A percentile compares a stretch with the other conserved stretches of the same genome.
phyloP scores from a whole-genome alignment of 768 basidiomycete species.

The Rhodosporidiobolus sp. region DNA sequence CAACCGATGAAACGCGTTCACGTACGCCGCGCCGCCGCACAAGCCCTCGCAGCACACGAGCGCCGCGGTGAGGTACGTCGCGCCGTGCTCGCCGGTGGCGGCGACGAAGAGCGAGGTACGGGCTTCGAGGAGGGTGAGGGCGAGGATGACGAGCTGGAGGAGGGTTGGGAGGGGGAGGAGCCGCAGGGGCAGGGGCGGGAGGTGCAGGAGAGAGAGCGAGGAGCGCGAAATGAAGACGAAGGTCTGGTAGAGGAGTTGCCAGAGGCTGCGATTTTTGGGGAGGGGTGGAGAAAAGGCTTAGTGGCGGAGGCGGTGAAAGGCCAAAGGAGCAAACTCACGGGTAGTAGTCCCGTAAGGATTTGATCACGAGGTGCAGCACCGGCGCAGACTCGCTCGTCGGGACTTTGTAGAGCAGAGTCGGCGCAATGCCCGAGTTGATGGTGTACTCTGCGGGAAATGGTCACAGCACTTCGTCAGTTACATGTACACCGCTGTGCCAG shows the following conservation, averaged over 20 bases:
- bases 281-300: not conserved
- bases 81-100: conserved; percentile 49
- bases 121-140: conserved; percentile 9
- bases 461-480: not conserved
- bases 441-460: conserved; percentile 63
- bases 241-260: conserved; percentile 73
- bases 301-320: no score
- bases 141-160: conserved; percentile 31
- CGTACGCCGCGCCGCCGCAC: conserved; percentile 88
- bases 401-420: conserved; percentile 82
- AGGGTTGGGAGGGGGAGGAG: conserved; percentile 69
- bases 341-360: conserved; percentile 85
- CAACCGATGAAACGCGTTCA: conserved; percentile 79
- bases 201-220: conserved; percentile 70
- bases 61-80: conserved; percentile 58
- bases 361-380: conserved; percentile 71
- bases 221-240: conserved; percentile 93
- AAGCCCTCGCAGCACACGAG: conserved; percentile 85
- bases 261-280: conserved; percentile 22
- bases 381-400: conserved; percentile 62
- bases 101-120: conserved; percentile 15
- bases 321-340: conserved; percentile 29
- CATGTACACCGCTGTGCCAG: not conserved
- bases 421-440: conserved; percentile 89
- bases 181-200: conserved; percentile 69